Base-by-base conservation (phyloP, 805 yeast species). In the Saccharomycopsis guyanensis region DNA sequence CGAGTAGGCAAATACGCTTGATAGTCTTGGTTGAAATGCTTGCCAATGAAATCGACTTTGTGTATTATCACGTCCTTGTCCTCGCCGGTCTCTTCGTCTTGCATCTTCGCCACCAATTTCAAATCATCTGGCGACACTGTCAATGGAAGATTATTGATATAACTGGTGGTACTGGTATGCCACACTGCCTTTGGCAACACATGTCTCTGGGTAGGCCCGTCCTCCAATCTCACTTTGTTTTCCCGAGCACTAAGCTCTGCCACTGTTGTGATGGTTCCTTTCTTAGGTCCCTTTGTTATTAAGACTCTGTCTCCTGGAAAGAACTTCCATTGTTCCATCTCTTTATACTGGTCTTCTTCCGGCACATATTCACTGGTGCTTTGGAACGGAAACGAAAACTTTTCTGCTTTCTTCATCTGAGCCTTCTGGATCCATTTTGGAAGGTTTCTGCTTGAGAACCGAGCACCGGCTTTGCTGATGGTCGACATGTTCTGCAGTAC, bases 261-360 rank as follows among this genome's bases (percentile, higher is more conserved):
- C 8, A 91, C 75, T 46, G 75, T 75, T 6, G 91, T 79, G 12
- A 88, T 71, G 23, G 76, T 78, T n/a, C 96, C 95, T 57, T 76
- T 77, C 57, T 75, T 73, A 40, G 72, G 70, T 16, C 97, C 97
- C 43, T 71, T 72, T 23, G 77, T 68, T 22, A 87, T 70, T 59
- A 86, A 74, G 2, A 85, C 95, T 51, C 82, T 69, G 64, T 86
- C 96, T 18, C 95, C 95, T 19, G 76, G 78, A 39, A 80, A 68
- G 53, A 76, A 78, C 40, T 76, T 80, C 69, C 83, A 73, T 39
- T 82, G 72, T 50, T 69, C 68, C 29, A 75, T 66, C 38, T 65
- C 70, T 55, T 71, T 72, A 22, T 58, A 64, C 19, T 48, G 42
- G n/a, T 63, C 61, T 18, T 59, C 59, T 19, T 56, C 57, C 18